phyloP scores from a whole-genome alignment of 805 yeast genomes.

The Myxozyma lipomycoides region DNA sequence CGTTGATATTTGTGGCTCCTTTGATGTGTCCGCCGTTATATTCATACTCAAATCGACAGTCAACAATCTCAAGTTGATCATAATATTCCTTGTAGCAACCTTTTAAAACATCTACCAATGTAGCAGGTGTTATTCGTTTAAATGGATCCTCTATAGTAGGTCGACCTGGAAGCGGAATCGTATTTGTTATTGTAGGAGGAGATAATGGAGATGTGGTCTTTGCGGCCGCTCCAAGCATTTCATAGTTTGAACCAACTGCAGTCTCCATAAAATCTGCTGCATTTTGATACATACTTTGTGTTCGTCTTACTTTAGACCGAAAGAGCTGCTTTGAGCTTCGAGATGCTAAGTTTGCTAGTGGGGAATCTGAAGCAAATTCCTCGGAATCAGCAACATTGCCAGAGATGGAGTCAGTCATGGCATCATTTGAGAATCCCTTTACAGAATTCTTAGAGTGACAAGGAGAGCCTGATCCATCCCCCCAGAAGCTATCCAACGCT shows the following conservation, averaged over 20 bases:
- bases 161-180: slow-evolving; percentile 18
- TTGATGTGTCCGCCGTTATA: slow-evolving; percentile 88
- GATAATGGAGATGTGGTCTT: slow-evolving; percentile 17
- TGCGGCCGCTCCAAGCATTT: slow-evolving; percentile 1
- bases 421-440: no score
- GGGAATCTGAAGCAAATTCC: slow-evolving; percentile 12
- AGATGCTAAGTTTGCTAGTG: slow-evolving; percentile 9
- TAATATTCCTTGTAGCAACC: slow-evolving; percentile 53
- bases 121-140: slow-evolving; percentile 60
- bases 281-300: slow-evolving; percentile 66
- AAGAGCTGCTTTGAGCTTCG: slow-evolving; percentile 14
- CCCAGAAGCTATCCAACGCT: no score
- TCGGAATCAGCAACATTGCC: slow-evolving; percentile 5
- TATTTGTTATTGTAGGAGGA: slow-evolving; percentile 20
- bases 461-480: no score
- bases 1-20: slow-evolving; percentile 73
- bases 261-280: slow-evolving; percentile 45
- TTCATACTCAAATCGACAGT: slow-evolving; percentile 91
- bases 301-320: slow-evolving; percentile 49
- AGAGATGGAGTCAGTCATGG: no score
- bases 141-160: slow-evolving; percentile 48
- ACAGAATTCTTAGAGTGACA: no score
- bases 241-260: slow-evolving; percentile 34
- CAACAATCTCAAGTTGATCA: slow-evolving; percentile 60
- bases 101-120: slow-evolving; percentile 54